Base-by-base conservation (phyloP, 2,329 filamentous ascomycete genomes). In the Calonectria naviculata region DNA sequence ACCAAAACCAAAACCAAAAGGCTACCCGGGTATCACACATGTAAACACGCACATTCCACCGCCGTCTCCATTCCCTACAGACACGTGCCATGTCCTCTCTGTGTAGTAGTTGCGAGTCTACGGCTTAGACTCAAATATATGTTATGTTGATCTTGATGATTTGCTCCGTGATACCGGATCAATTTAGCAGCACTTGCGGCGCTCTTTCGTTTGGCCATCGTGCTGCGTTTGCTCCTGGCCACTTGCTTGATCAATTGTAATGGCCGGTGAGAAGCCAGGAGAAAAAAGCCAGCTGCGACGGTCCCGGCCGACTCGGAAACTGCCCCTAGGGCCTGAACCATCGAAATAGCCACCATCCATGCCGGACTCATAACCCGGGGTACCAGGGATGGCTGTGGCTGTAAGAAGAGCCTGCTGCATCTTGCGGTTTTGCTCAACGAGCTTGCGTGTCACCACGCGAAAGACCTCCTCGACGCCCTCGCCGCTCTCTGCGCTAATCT, bases 381-480 rank as follows among this genome's bases (percentile, higher is more conserved):
- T 85, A 5, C 87, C 87, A 0, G 87, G 87, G 0, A 85, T 84
- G 5, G 88, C 86, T 2, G 87, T 88, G 19, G 89, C 89, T n/a
- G 87, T 85, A 2, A 89, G 79, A 65, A 91, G 83, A 12, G 88
- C 89, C 75, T 89, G 88, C 81, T 90, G 89, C 81, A 91, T 89
- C 84, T 89, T 90, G 76, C 89, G 87, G 80, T 91, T 90, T 84
- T 91, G 89, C 82, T 91, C 89, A 75, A 91, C 89, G 68, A 91
- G 87, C 81, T 91, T 91, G 71, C 89, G 84, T 41, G 89, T 88
- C 17, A 91, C 89, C 47, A 91, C 89, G 24, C 96, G 90, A 78
- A 98, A 98, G 0, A 99, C 95, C 83, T 98, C 97, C 78, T 98
- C 97, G 21, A 99, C 95, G 21, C 96, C 96, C 86, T 98, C 95